Evolutionary conservation across 1,284 basidiomycete species (phyloP).

Genomic region (Puccinia novopanici): DNA sequence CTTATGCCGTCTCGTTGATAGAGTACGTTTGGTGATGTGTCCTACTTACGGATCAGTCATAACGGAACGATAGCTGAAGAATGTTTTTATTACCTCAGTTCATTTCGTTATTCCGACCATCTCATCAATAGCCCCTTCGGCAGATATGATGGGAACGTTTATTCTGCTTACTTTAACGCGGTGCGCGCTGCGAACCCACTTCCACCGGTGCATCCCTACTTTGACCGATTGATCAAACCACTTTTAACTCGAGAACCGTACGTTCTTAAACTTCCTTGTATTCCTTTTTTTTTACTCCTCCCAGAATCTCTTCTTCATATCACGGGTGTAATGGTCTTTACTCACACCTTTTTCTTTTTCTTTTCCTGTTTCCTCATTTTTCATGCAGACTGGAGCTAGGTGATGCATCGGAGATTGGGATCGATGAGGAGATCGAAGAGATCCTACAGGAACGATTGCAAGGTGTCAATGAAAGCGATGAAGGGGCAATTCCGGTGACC

Average conservation of each 20-base stretch:
- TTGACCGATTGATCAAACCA: constrained; percentile 64
- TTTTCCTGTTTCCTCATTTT: not conserved
- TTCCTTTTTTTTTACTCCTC: not conserved
- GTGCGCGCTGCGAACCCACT: constrained; percentile 59
- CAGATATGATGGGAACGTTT: constrained; percentile 62
- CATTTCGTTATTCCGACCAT: constrained; percentile 65
- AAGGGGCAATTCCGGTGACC: constrained; percentile 27
- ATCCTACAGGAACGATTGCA: constrained; percentile 43
- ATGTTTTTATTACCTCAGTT: constrained; percentile 60
- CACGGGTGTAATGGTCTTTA: too few species aligned
- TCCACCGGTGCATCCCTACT: constrained; percentile 63
- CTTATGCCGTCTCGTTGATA: constrained; percentile 58
- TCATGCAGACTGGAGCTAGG: constrained; percentile 33
- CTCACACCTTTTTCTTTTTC: not conserved
- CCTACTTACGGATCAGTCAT: not conserved
- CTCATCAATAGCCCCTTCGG: constrained; percentile 66
- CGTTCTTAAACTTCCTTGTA: constrained; percentile 53
- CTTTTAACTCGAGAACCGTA: constrained; percentile 62
- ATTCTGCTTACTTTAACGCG: constrained; percentile 63
- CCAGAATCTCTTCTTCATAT: too few species aligned
- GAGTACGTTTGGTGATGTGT: constrained; percentile 12
- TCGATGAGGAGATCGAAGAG: constrained; percentile 50
- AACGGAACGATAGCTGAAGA: constrained; percentile 1
- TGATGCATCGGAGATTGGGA: constrained; percentile 46
- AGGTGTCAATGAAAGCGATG: constrained; percentile 13